A percentile compares a stretch with the other conserved stretches of the same genome.
These are phyloP conservation scores for Ophiostoma piceae DNA, from an alignment of 2,329 filamentous ascomycete genomes.

Conservation along the genomic window DNA sequence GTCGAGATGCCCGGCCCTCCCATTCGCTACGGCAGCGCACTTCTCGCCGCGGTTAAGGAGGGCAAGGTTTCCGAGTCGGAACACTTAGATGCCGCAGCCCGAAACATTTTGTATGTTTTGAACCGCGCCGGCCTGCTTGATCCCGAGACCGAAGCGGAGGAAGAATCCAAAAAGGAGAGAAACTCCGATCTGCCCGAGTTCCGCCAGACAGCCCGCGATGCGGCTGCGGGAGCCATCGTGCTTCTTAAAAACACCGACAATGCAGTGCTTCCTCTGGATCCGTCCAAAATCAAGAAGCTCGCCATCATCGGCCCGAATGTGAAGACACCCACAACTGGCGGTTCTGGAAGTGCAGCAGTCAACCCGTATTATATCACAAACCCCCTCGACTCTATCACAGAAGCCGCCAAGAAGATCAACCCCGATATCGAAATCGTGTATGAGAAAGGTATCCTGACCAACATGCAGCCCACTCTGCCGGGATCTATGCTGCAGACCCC, in stretches of 20 bases:
- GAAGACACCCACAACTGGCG: constrained; percentile 26
- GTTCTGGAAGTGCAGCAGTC: constrained; percentile 29
- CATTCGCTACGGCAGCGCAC: constrained; percentile 24
- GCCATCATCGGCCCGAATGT: constrained; percentile 29
- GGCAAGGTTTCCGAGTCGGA: constrained; percentile 19
- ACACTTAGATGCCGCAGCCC: constrained; percentile 17
- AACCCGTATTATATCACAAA: constrained; percentile 28
- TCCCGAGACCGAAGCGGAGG: neutral
- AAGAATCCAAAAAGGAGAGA: constrained; percentile 21
- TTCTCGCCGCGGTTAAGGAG: constrained; percentile 23
- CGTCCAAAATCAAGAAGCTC: constrained; percentile 15
- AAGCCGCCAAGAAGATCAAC: constrained; percentile 7
- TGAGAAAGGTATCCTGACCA: constrained; percentile 23
- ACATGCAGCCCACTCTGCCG: constrained; percentile 25
- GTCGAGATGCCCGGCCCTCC: constrained; percentile 36
- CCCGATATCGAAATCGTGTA: constrained; percentile 22
- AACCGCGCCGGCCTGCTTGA: constrained; percentile 18
- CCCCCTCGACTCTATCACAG: constrained; percentile 23
- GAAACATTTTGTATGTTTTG: constrained; percentile 18
- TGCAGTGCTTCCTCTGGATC: constrained; percentile 27
- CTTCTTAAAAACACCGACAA: constrained; percentile 29
- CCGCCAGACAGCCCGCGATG: constrained; percentile 26
- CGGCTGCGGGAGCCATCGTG: constrained; percentile 29
- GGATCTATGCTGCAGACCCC: constrained; percentile 18
- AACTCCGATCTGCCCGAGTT: constrained; percentile 26